Base-by-base conservation (phyloP, 768 basidiomycete genomes). In the Tubosaeta brunneosetosa region DNA sequence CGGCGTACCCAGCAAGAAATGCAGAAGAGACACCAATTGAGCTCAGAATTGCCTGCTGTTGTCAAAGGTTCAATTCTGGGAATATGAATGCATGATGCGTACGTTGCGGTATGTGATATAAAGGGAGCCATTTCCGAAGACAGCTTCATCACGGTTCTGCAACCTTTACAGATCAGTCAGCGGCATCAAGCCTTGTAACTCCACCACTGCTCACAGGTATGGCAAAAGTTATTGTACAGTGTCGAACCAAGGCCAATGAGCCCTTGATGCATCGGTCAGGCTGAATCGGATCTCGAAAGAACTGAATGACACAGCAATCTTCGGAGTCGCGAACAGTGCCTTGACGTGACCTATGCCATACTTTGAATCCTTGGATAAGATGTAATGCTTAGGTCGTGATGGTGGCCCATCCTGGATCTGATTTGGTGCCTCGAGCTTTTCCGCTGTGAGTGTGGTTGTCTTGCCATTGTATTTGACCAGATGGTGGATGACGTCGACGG, bases 221-320 rank as follows among this genome's bases (percentile, higher is more conserved):
- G 79, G 76, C 26, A 83, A 64, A 79, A 78, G 47, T 69, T 74
- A 58, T 81, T 77, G 56, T 81, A 84, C 64, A 90, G 70, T 2
- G 87, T 86, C 53, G 82, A 86, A 0, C 84, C 86, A n/a, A 90
- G 76, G 4, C 87, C 88, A 50, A 90, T 89, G 31, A 86, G 69
- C 1, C 82, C 86, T 87, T 54, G 47, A 3, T 50, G 19, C 40
- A 26, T 34, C 11, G 12, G 37, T 38, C 47, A 27, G 32, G 22
- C 22, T 22, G 22, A 22, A 40, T 37, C 17, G 19, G 25, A 29
- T 12, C 10, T 5, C 9, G 22, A 29, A 9, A 29, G 29, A 6
- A 29, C 32, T n/a, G 16, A 4, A 27, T 10, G 25, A 25, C 0
- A 6, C 14, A 11, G 83, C 86, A 65, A 88, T 68, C 62, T 80